Base-by-base conservation (phyloP, 2,329 filamentous ascomycete species). In the Aspergillus cejpii region DNA sequence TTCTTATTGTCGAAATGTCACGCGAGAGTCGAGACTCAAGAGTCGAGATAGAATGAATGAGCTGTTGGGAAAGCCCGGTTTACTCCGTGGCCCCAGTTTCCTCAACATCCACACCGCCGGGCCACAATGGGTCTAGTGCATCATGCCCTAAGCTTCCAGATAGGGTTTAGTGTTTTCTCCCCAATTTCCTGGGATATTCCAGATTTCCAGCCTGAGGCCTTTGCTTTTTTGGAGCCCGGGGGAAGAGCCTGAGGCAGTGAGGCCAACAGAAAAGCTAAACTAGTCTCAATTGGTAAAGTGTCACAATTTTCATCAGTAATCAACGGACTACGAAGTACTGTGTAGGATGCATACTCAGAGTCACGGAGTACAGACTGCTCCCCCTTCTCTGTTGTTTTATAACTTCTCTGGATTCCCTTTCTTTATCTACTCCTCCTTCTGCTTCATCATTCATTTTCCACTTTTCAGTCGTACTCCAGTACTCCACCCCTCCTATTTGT, bases 71-170 rank as follows among this genome's bases (percentile, higher is more conserved):
- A 33, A 26, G 34, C 49, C 54, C 53, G 53, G 44, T 47, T 51
- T 55, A 17, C 48, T 50, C 55, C 54, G 55, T 29, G 36, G 41
- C 48, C 47, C 55, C 55, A 56, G 50, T 50, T 37, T 17, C 14
- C 31, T 11, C 10, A 34, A 19, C 15, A 19, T n/a, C 31, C 31
- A 47, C 47, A 51, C 49, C 47, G 49, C 44, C 44, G 27, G 47
- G 4, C 45, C 43, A 17, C 20, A 47, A 40, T 14, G n/a, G 38
- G 49, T 21, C 39, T 51, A 51, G 49, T 37, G 41, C 41, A 20
- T 15, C 7, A 34, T 19, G 17, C 31, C 14, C 11, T 2, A 26
- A 12, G 17, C 28, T 19, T 19, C 24, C 28, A 3, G 12, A 33
- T 24, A 10, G 23, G 10, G 17, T 10, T 34, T 34, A 34, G 31